phyloP scores from a whole-genome alignment of 1,284 basidiomycete species.

The Athelia psychrophila region DNA sequence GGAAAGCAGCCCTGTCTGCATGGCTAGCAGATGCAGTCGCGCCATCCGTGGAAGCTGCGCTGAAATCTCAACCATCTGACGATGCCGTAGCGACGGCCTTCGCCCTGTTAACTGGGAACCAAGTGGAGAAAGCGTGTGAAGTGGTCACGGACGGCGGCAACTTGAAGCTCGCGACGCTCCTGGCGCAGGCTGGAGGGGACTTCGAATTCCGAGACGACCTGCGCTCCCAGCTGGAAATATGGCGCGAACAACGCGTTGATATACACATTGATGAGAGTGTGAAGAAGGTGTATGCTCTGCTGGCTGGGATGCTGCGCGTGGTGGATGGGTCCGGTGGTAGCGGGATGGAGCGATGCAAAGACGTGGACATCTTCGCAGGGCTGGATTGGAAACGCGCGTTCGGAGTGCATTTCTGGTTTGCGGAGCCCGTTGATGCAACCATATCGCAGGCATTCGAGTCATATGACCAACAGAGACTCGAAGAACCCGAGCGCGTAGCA shows the following conservation, averaged over 20 bases:
- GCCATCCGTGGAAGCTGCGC: slow-evolving; percentile 70
- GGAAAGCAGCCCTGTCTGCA: slow-evolving; percentile 80
- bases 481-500: slow-evolving; percentile 44
- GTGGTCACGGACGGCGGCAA: slow-evolving; percentile 77
- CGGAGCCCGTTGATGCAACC: slow-evolving; percentile 68
- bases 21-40: slow-evolving; percentile 86
- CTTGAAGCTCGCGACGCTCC: slow-evolving; percentile 87
- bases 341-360: slow-evolving; percentile 53
- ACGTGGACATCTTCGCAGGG: slow-evolving; percentile 73
- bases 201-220: slow-evolving; percentile 76
- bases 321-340: slow-evolving; percentile 59
- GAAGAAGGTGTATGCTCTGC: slow-evolving; percentile 81
- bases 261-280: slow-evolving; percentile 68
- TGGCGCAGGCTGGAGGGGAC: slow-evolving; percentile 88
- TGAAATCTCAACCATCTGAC: slow-evolving; percentile 49
- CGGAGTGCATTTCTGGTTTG: slow-evolving; percentile 92
- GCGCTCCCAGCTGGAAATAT: slow-evolving; percentile 76
- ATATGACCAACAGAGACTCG: slow-evolving; percentile 58
- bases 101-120: slow-evolving; percentile 83
- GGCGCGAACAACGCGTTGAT: slow-evolving; percentile 80
- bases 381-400: slow-evolving; percentile 96
- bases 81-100: slow-evolving; percentile 62
- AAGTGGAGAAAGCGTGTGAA: slow-evolving; percentile 81
- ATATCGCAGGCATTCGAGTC: slow-evolving; percentile 68
- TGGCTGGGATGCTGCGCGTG: slow-evolving; percentile 77